Percentiles rank a stretch among this genome's conserved stretches.
phyloP scores from a whole-genome alignment of 306 rosid species.

The Prunus dulcis region DNA sequence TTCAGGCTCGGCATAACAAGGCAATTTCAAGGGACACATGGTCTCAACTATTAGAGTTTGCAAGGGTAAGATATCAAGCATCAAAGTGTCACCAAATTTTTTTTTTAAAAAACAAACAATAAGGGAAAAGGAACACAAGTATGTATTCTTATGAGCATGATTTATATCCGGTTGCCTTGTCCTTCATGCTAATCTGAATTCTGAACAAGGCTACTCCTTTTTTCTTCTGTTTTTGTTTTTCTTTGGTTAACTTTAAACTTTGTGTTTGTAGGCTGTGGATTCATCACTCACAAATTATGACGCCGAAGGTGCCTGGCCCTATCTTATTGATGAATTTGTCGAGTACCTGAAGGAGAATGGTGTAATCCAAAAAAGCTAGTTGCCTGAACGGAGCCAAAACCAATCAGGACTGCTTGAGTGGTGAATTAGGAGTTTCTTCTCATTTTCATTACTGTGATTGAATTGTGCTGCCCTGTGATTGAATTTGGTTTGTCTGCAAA shows the following conservation, averaged over 20 bases:
- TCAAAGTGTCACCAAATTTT: no score
- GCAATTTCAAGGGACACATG: constrained; percentile 97
- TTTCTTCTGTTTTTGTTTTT: not conserved
- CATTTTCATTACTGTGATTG: constrained; percentile 7
- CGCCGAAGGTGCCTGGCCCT: constrained; percentile 98
- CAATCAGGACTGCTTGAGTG: constrained; percentile 25
- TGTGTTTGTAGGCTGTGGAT: constrained; percentile 60
- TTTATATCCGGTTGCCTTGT: no score
- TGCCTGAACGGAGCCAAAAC: constrained; percentile 37
- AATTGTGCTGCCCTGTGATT: constrained; percentile 21
- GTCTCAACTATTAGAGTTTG: constrained; percentile 98
- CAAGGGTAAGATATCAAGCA: constrained; percentile 53
- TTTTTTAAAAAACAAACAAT: no score
- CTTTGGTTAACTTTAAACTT: constrained; percentile 8
- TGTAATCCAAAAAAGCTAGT: constrained; percentile 41
- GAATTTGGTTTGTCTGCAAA: constrained; percentile 17
- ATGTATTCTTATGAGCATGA: not conserved
- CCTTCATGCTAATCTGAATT: no score
- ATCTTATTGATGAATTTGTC: constrained; percentile 92
- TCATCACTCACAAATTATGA: constrained; percentile 73
- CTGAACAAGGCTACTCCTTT: not conserved
- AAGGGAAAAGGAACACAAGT: not conserved
- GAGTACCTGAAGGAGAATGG: constrained; percentile 87
- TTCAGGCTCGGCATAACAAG: constrained; percentile 92
- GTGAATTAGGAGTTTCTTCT: not conserved